Percentiles rank a stretch among this genome's conserved stretches.
Evolutionary conservation across 176 grass and related monocot species (phyloP).

Genomic region (Elymus sibiricus): DNA sequence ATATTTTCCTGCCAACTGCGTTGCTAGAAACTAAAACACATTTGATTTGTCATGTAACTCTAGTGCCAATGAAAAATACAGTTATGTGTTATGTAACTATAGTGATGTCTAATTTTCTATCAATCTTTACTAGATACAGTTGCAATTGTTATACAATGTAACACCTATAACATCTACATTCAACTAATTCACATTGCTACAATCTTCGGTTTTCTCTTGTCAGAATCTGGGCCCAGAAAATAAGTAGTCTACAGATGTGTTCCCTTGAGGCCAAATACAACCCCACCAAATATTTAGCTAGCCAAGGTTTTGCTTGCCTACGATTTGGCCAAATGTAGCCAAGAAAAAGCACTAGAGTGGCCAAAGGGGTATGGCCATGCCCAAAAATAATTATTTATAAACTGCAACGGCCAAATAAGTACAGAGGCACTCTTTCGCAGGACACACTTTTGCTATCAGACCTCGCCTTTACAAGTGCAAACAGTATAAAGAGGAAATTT

Average conservation of each 20-base stretch:
- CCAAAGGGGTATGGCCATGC: neutral
- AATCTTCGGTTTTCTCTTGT: neutral
- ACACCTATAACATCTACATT: neutral
- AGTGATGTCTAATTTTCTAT: neutral
- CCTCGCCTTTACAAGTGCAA: slow-evolving; percentile 1
- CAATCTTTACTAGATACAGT: no score
- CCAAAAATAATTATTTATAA: neutral
- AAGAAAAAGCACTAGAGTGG: neutral
- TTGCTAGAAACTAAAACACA: neutral
- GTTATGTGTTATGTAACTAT: neutral
- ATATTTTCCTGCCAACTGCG: neutral
- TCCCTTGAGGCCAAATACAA: neutral
- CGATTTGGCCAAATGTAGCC: neutral
- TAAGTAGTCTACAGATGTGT: neutral
- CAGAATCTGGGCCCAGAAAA: neutral
- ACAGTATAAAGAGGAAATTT: slow-evolving; percentile 7
- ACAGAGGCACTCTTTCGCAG: neutral
- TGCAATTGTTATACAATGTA: neutral
- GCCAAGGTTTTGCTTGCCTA: neutral
- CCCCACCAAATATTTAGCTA: neutral
- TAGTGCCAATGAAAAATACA: neutral
- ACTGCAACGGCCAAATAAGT: neutral
- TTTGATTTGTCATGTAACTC: neutral
- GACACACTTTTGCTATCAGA: neutral
- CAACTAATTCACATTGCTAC: neutral